These are phyloP conservation scores for Daucus carota DNA, from an alignment of 129 eudicot species.

Conservation along the genomic window DH1_v3.0 NC_030381.2:48263501-48264000, in stretches of 20 bases:
- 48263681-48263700: conserved; percentile 7
- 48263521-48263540: too few species aligned
- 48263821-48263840: too few species aligned
- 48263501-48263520: background rate
- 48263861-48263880: too few species aligned
- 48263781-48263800: background rate
- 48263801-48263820: background rate
- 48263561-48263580: background rate
- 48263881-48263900: conserved; percentile 30
- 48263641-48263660: conserved; percentile 19
- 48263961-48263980: conserved; percentile 44
- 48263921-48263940: conserved; percentile 77
- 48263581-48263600: background rate
- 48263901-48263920: conserved; percentile 52
- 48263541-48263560: too few species aligned
- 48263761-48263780: too few species aligned
- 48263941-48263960: conserved; percentile 44
- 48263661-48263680: conserved; percentile 12
- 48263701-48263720: background rate
- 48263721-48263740: background rate
- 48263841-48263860: too few species aligned
- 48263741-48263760: background rate
- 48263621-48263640: conserved; percentile 15
- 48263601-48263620: conserved; percentile 14
- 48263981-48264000: conserved; percentile 36